Evolutionary conservation across 23 red algal genomes (phyloP).

Genomic region (Agarophyton chilense): DNA sequence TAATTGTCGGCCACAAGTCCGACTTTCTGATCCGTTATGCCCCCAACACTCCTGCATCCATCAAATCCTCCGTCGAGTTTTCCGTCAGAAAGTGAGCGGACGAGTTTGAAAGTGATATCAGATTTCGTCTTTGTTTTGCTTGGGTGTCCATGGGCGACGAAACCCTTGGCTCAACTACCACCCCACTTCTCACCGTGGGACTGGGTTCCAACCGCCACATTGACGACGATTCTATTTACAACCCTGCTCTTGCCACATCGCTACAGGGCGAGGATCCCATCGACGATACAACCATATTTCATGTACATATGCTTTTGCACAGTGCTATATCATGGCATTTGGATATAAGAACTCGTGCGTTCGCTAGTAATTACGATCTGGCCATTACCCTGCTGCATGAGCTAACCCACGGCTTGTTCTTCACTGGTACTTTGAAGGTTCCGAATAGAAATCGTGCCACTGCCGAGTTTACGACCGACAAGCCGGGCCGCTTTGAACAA

Average conservation of each 20-base stretch:
- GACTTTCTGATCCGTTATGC: constrained; percentile 3
- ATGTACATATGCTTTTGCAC: constrained; percentile 54
- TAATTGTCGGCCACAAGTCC: not conserved
- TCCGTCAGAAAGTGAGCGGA: constrained; percentile 63
- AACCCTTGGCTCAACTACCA: constrained; percentile 28
- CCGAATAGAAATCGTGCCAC: not conserved
- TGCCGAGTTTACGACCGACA: not conserved
- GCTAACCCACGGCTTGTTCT: constrained; percentile 69
- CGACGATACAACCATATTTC: not conserved
- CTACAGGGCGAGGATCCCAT: constrained; percentile 17
- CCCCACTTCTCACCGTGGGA: constrained; percentile 31
- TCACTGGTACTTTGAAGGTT: constrained; percentile 53
- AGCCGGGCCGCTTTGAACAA: constrained; percentile 37
- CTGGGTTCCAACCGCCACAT: not conserved
- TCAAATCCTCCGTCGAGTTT: constrained; percentile 17
- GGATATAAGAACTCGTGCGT: not conserved
- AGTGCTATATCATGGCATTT: constrained; percentile 54
- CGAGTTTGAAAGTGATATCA: constrained; percentile 26
- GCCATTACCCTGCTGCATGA: constrained; percentile 66
- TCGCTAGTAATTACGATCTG: constrained; percentile 37
- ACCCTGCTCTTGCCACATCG: constrained; percentile 40
- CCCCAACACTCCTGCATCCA: not conserved
- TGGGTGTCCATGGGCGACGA: constrained; percentile 5
- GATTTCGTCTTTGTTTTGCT: constrained; percentile 40
- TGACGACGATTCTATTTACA: constrained; percentile 22